Evolutionary conservation across 441 rosid genomes (phyloP), one percentile per base, ranked within the genome.

Genomic region (Arabidopsis hybrid): DNA sequence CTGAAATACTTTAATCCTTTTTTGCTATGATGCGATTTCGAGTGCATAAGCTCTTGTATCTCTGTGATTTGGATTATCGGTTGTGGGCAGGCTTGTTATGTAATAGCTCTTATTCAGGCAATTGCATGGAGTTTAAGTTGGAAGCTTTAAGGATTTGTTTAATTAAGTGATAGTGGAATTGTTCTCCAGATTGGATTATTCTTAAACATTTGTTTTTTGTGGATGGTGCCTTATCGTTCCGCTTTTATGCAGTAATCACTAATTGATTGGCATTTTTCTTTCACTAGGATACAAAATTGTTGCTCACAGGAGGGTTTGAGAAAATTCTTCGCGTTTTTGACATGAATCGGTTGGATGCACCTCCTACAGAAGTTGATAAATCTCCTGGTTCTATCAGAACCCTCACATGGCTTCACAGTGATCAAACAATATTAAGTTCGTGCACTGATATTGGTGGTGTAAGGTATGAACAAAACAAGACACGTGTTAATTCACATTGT

Each of bases 321-420:
- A 92, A 95, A 86, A 82, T 89, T 63, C 93, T 91, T 53, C 96
- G 97, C 9, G 85, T 92, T 26, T 92, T 86, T 82, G 95, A 95
- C 84, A 77, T 95, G 86, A 91, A 91, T 75, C 89, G 87, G 49
- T 89, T 83, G 47, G 99, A 95, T 83, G 97, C 92, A 52, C 82
- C 95, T 60, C 93, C 96, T 35, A 88, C 90, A 60, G 91, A 87
- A 85, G 89, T 91, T 46, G 95, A 85, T 80, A 86, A 83, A 56
- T 89, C 97, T 46, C 98, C 96, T 60, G 95, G 98, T 60, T 89
- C 99, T 65, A 79, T 95, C 64, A 81, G 98, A 84, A 90, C 98
- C 74, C 91, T 87, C 72, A 90, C 98, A 32, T 95, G 98, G 97
- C 96, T 95, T 74, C 98, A 92, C 69, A 87, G 94, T 75, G 98